Conservation (phyloP, 345 rosid genomes). For the Salix brachista region DNA sequence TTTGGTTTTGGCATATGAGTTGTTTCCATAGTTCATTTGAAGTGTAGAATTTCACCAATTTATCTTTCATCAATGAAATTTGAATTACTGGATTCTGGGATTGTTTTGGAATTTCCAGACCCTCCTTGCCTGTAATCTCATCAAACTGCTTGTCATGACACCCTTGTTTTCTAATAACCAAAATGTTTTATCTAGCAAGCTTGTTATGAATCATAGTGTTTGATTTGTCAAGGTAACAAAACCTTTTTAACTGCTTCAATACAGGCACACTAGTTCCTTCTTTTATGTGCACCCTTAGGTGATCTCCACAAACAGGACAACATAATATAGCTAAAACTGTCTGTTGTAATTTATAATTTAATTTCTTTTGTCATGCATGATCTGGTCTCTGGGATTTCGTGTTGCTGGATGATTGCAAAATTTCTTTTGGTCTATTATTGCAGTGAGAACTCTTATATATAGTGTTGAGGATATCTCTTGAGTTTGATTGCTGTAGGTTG, state of each 20-base stretch:
- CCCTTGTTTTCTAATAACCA: neutral
- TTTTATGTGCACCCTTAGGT: neutral
- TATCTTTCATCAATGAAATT: constrained; percentile 6
- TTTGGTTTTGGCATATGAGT: constrained; percentile 66
- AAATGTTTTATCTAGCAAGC: constrained; percentile 7
- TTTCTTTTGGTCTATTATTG: neutral
- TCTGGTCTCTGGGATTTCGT: neutral
- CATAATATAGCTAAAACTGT: neutral
- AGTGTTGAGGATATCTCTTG: neutral
- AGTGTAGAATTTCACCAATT: neutral
- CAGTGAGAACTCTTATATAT: neutral
- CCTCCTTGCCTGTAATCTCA: neutral
- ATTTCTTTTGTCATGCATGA: neutral
- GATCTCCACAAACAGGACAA: neutral
- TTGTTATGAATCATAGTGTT: neutral
- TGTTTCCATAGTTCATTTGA: neutral
- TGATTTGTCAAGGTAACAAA: neutral
- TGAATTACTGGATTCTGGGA: constrained; percentile 6
- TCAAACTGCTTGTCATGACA: neutral
- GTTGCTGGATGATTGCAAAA: neutral
- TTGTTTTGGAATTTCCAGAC: neutral
- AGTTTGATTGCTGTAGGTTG: neutral
- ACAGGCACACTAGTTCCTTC: neutral
- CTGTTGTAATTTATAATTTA: neutral
- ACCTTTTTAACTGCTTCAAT: neutral